These are phyloP conservation scores for Hibiscus tridactylites DNA, from an alignment of 345 rosid genomes.

Conservation along the genomic window DNA sequence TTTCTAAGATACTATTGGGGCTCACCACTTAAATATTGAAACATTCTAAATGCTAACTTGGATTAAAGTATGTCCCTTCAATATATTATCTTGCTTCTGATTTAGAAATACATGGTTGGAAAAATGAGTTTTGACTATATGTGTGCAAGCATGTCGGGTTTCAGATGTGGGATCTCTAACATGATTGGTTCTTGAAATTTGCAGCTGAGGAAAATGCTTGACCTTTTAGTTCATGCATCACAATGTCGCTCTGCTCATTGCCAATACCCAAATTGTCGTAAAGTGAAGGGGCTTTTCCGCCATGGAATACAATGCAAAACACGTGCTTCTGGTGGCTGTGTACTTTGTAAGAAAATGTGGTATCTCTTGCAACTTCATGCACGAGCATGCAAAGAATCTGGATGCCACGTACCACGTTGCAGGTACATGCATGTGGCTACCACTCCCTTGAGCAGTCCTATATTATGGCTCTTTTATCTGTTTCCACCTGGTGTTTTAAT, in stretches of 20 bases:
- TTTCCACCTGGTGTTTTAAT: background rate
- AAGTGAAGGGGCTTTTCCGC: slow-evolving; percentile 94
- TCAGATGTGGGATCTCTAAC: background rate
- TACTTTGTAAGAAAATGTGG: slow-evolving; percentile 96
- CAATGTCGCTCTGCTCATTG: slow-evolving; percentile 76
- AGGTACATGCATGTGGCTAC: slow-evolving; percentile 34
- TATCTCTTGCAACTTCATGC: slow-evolving; percentile 95
- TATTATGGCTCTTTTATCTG: background rate
- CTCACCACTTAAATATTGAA: background rate
- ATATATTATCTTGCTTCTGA: background rate
- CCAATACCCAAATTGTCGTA: slow-evolving; percentile 61
- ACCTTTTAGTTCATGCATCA: slow-evolving; percentile 96
- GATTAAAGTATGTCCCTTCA: background rate
- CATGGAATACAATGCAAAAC: slow-evolving; percentile 83
- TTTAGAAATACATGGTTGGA: background rate
- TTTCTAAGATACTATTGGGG: background rate
- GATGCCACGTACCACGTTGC: slow-evolving; percentile 95
- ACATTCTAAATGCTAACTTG: background rate
- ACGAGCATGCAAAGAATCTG: slow-evolving; percentile 93
- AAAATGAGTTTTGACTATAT: background rate
- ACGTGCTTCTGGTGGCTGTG: slow-evolving; percentile 95
- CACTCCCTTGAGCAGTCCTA: background rate
- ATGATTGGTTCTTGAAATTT: slow-evolving; percentile 16
- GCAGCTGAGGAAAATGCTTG: slow-evolving; percentile 99
- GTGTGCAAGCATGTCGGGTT: background rate